These are phyloP conservation scores for Fraxinus sp. DNA, from an alignment of 305 asterid genomes.

Conservation along the genomic window DNA sequence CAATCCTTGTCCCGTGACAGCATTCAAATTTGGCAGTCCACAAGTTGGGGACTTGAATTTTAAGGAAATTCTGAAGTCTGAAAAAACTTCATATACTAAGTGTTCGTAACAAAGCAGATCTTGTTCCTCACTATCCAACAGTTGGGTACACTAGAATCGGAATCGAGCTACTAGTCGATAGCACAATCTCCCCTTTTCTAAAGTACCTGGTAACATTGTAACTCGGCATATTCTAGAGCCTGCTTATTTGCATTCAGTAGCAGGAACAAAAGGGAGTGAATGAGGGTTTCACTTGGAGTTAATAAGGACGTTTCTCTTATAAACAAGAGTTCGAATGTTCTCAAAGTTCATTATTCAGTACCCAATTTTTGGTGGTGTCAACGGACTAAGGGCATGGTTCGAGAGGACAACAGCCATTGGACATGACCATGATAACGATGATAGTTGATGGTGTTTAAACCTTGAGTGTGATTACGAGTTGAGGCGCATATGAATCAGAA, in stretches of 20 bases:
- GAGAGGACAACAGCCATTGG: conserved; percentile 47
- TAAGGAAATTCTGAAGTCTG: conserved; percentile 7
- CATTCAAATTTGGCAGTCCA: conserved; percentile 42
- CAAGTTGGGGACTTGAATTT: conserved; percentile 38
- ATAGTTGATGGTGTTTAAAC: not conserved
- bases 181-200: conserved; percentile 28
- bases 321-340: conserved; percentile 34
- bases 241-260: conserved; percentile 51
- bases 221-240: conserved; percentile 47
- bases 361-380: conserved; percentile 53
- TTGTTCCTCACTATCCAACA: conserved; percentile 36
- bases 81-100: conserved; percentile 34
- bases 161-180: conserved; percentile 28
- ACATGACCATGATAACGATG: conserved; percentile 26
- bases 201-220: conserved; percentile 18
- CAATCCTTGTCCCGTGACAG: conserved; percentile 37
- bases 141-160: conserved; percentile 34
- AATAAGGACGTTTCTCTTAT: conserved; percentile 40
- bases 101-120: conserved; percentile 30
- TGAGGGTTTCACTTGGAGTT: conserved; percentile 33
- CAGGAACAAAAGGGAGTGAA: conserved; percentile 30
- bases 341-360: conserved; percentile 37
- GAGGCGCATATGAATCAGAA: not conserved
- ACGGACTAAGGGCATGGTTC: conserved; percentile 66
- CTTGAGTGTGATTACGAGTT: not conserved